Evolutionary conservation across 192 early-diverging fungal genomes (phyloP).

Genomic region (Rhizoclosmatium globosum): DNA sequence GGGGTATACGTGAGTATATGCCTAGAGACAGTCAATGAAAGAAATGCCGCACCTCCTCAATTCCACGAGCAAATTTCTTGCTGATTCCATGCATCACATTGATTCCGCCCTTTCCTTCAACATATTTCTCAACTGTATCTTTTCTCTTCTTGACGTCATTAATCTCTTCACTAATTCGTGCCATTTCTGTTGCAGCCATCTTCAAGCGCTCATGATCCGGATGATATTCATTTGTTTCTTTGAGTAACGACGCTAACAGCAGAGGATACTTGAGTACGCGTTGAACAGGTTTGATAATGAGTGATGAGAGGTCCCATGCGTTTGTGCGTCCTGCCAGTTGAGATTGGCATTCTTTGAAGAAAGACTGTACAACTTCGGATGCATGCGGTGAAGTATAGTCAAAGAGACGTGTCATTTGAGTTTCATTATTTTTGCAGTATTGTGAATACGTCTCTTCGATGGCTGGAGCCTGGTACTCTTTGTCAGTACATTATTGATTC

Average conservation of each 20-base stretch:
- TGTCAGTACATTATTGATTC: too few relatives aligned
- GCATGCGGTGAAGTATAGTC: constrained; percentile 55
- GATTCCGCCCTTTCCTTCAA: constrained; percentile 71
- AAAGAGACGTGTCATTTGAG: constrained; percentile 65
- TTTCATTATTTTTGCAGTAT: constrained; percentile 82
- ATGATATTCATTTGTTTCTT: constrained; percentile 62
- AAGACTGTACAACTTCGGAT: constrained; percentile 47
- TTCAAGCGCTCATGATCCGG: constrained; percentile 56
- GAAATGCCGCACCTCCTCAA: constrained; percentile 15
- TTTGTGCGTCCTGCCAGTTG: constrained; percentile 66
- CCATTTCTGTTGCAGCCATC: constrained; percentile 45
- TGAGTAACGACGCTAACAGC: constrained; percentile 74
- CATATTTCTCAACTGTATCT: constrained; percentile 85
- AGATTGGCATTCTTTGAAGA: constrained; percentile 65
- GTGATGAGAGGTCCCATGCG: constrained; percentile 90
- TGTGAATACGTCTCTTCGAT: constrained; percentile 72
- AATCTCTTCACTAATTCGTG: constrained; percentile 75
- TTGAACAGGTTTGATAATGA: constrained; percentile 97
- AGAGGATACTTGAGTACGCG: constrained; percentile 97
- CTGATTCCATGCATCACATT: constrained; percentile 83
- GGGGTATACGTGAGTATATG: constrained; percentile 4
- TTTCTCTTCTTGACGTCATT: constrained; percentile 88
- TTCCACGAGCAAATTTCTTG: constrained; percentile 38
- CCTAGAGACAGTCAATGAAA: not conserved
- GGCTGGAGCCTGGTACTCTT: constrained; percentile 26